Conservation (phyloP, 768 basidiomycete species). For the Kwoniella dendrophila region DNA sequence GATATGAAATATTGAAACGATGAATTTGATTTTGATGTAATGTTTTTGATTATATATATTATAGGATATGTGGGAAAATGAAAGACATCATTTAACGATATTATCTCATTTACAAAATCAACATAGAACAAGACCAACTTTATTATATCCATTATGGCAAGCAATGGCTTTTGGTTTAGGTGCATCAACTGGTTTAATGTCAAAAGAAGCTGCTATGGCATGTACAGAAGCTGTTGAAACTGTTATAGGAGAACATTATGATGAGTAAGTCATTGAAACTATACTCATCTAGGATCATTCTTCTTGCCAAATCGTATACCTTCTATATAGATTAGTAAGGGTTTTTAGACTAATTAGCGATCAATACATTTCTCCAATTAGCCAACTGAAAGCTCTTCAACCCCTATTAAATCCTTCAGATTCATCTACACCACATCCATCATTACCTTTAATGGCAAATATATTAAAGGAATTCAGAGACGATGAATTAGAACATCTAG, state of each 20-base stretch:
- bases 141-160: constrained; percentile 81
- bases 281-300: neutral
- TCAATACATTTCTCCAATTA: constrained; percentile 52
- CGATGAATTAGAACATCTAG: constrained; percentile 91
- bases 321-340: too few species aligned
- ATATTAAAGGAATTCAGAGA: constrained; percentile 84
- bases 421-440: constrained; percentile 65
- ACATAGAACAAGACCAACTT: constrained; percentile 79
- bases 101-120: constrained; percentile 84
- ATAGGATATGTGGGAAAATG: constrained; percentile 97
- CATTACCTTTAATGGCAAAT: constrained; percentile 70
- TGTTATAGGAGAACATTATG: constrained; percentile 96
- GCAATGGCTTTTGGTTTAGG: constrained; percentile 85
- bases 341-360: neutral
- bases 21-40: constrained; percentile 4
- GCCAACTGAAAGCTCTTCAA: constrained; percentile 71
- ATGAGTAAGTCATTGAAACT: constrained; percentile 69
- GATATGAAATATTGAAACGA: too few species aligned
- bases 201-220: constrained; percentile 94
- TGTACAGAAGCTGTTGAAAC: constrained; percentile 98
- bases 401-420: constrained; percentile 32
- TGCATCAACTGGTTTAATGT: constrained; percentile 79
- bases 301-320: neutral
- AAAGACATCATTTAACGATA: constrained; percentile 83
- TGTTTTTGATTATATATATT: neutral